These are phyloP conservation scores for Aureobasidium mangrovei DNA, from an alignment of 2,329 filamentous ascomycete species.

Conservation along the genomic window DNA sequence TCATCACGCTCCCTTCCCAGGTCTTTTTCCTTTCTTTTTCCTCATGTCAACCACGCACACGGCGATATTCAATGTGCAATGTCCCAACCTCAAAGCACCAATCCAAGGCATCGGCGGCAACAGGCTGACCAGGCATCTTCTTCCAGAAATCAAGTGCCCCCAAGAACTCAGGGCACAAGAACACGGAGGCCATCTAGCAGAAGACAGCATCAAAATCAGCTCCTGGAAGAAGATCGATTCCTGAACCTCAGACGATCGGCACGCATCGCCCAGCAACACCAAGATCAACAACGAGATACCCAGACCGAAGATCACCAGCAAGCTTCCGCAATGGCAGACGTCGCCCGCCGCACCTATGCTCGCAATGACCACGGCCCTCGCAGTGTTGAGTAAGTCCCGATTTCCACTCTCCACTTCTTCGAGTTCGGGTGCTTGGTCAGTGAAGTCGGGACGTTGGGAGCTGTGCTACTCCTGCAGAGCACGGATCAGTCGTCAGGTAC, in stretches of 20 bases:
- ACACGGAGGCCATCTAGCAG: constrained; percentile 4
- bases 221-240: constrained; percentile 5
- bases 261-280: constrained; percentile 7
- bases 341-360: constrained; percentile 13
- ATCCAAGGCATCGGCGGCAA: neutral
- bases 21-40: neutral
- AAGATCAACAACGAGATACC: neutral
- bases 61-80: neutral
- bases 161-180: neutral
- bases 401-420: neutral
- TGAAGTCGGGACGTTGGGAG: neutral
- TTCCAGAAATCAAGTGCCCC: neutral
- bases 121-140: constrained; percentile 10
- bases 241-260: constrained; percentile 1
- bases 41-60: no score
- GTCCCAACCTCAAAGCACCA: neutral
- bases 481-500: neutral
- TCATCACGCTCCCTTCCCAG: neutral
- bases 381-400: constrained; percentile 7
- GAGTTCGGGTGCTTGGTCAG: neutral
- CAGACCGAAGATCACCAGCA: neutral
- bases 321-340: constrained; percentile 6
- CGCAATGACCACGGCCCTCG: constrained; percentile 14
- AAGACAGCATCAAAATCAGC: neutral
- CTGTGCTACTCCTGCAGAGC: neutral